These are phyloP conservation scores for Carnegiea gigantea DNA, from an alignment of 179 eudicot genomes.

Conservation along the genomic window DNA sequence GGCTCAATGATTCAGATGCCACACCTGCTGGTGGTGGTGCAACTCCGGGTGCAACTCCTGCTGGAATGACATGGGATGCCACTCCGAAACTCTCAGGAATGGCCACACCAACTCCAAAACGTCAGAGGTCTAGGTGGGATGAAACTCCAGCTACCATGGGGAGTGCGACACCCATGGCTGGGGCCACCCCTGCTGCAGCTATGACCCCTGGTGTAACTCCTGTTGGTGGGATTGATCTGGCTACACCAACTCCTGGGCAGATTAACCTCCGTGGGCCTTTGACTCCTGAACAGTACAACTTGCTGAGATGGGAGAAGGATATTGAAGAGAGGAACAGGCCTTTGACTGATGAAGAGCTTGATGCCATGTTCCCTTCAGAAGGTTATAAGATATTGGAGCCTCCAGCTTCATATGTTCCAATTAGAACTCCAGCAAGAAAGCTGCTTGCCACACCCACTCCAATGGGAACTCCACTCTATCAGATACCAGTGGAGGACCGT, in stretches of 20 bases:
- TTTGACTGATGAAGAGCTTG: slow-evolving; percentile 87
- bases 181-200: slow-evolving; percentile 70
- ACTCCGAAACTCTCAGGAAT: slow-evolving; percentile 72
- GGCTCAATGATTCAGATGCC: slow-evolving; percentile 76
- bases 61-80: slow-evolving; percentile 96
- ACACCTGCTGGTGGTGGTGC: slow-evolving; percentile 74
- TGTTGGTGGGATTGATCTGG: slow-evolving; percentile 70
- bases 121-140: slow-evolving; percentile 94
- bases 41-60: slow-evolving; percentile 87
- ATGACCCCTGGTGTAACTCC: slow-evolving; percentile 93
- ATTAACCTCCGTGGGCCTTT: slow-evolving; percentile 64
- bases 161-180: slow-evolving; percentile 77
- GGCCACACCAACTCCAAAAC: slow-evolving; percentile 82
- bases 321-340: slow-evolving; percentile 92
- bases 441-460: slow-evolving; percentile 95
- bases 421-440: slow-evolving; percentile 90
- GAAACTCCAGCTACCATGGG: slow-evolving; percentile 96
- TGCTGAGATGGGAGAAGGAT: slow-evolving; percentile 90
- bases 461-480: slow-evolving; percentile 66
- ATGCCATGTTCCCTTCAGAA: slow-evolving; percentile 77
- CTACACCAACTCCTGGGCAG: slow-evolving; percentile 79
- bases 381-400: slow-evolving; percentile 89
- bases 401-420: slow-evolving; percentile 82
- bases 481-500: slow-evolving; percentile 79
- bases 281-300: slow-evolving; percentile 83